A percentile compares a stretch with the other conserved stretches of the same genome.
phyloP scores from a whole-genome alignment of 495 filamentous ascomycete genomes.

The Xylaria cubensis region DNA sequence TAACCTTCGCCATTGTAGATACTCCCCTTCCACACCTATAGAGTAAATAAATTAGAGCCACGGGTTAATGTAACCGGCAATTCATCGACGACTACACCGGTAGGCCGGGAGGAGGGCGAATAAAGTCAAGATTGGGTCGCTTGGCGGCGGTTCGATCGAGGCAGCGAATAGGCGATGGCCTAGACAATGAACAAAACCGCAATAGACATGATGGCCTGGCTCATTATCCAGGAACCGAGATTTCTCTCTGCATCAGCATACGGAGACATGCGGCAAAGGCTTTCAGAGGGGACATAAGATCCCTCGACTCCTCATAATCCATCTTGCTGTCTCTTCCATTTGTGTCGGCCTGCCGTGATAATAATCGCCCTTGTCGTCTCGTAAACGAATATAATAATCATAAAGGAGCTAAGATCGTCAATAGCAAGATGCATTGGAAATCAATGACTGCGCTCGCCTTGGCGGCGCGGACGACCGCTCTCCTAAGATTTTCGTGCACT shows the following conservation, averaged over 20 bases:
- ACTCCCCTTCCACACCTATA: constrained; percentile 13
- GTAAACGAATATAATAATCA: background rate
- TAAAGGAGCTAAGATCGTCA: background rate
- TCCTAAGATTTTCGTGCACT: constrained; percentile 46
- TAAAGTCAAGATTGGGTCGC: constrained; percentile 1
- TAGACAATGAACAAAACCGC: background rate
- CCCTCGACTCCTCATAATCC: background rate
- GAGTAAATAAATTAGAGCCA: constrained; percentile 14
- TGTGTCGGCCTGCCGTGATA: background rate
- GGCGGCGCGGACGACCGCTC: constrained; percentile 39
- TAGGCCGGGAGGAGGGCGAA: background rate
- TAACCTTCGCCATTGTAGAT: constrained; percentile 23
- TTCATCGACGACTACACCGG: constrained; percentile 13
- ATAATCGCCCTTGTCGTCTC: background rate
- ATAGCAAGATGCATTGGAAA: constrained; percentile 41
- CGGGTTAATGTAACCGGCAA: constrained; percentile 20
- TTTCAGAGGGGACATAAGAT: constrained; percentile 12
- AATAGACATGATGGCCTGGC: background rate
- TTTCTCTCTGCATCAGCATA: background rate
- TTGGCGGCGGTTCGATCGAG: constrained; percentile 3
- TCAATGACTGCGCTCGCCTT: constrained; percentile 39
- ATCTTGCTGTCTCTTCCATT: background rate
- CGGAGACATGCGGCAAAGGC: background rate
- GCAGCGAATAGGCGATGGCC: background rate
- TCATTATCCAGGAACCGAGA: constrained; percentile 9